phyloP scores from a whole-genome alignment of 139 green algal genomes.

The Chlorella vulgaris region DNA sequence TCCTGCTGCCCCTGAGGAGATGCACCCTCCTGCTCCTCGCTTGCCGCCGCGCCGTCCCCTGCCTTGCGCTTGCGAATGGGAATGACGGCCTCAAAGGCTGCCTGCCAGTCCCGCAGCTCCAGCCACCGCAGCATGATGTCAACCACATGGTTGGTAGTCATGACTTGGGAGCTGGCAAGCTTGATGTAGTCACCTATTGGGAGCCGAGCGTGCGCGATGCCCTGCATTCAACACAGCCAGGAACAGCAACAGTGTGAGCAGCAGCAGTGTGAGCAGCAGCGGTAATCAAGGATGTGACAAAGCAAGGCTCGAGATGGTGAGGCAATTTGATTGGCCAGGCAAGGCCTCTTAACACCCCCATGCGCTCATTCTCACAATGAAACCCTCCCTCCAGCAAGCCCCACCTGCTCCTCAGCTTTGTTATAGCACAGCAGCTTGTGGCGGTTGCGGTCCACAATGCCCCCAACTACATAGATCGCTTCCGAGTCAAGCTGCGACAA shows the following conservation, averaged over 20 bases:
- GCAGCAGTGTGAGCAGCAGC: too few relatives aligned
- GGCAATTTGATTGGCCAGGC: not conserved
- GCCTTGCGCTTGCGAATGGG: slow-evolving; percentile 43
- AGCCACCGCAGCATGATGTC: slow-evolving; percentile 63
- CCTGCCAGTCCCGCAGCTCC: slow-evolving; percentile 51
- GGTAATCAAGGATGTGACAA: too few relatives aligned
- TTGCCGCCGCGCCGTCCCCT: not conserved
- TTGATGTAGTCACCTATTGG: slow-evolving; percentile 74
- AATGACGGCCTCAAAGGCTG: slow-evolving; percentile 42
- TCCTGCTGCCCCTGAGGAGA: not conserved
- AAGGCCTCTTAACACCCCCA: not conserved
- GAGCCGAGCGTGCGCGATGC: slow-evolving; percentile 77
- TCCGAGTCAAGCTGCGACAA: slow-evolving; percentile 56
- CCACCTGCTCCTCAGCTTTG: slow-evolving; percentile 51
- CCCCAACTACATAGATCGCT: slow-evolving; percentile 86
- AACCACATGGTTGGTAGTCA: slow-evolving; percentile 87
- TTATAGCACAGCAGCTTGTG: slow-evolving; percentile 68
- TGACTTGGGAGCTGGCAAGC: slow-evolving; percentile 60
- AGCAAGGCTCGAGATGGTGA: not conserved
- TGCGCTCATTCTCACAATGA: not conserved
- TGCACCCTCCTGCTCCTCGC: not conserved
- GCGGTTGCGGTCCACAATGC: slow-evolving; percentile 88
- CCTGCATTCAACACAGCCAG: slow-evolving; percentile 45
- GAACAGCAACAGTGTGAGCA: too few relatives aligned
- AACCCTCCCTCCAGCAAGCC: not conserved